Base-by-base conservation (phyloP, 73 alveolate species). In the Symbiodinium pilosum region DNA sequence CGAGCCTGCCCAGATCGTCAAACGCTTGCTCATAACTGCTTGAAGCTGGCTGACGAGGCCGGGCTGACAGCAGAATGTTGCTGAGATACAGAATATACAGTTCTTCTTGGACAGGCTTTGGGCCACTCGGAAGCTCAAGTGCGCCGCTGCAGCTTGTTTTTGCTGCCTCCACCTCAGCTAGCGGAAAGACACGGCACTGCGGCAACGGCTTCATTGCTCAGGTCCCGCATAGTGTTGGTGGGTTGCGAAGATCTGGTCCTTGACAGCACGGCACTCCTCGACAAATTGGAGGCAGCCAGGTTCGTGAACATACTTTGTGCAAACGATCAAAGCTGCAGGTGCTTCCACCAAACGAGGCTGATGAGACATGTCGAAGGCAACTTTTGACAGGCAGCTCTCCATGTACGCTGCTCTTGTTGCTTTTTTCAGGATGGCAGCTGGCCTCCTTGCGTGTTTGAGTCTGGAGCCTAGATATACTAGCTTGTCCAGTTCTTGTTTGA, bases 71-170 rank as follows among this genome's bases (percentile, higher is more conserved):
- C 59, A 9, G 59, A 6, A 47, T 47, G 59, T 47, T 47, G n/a
- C n/a, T n/a, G n/a, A n/a, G n/a, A n/a, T n/a, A n/a, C n/a, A n/a
- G n/a, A 47, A 47, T 14, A 6, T 14, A 38, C 24, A 64, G 16
- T 24, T 64, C 42, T 83, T 38, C 91, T 12, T 2, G 86, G 30
- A 88, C 73, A 83, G 86, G 87, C 71, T 64, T 47, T 88, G 73
- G 14, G 7, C 24, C 95, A 88, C 43, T 21, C 42, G 28, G 95
- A 88, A 40, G 54, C 81, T 51, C 87, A 56, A 32, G 95, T 88
- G 32, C 95, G 95, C 14, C 95, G 95, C 95, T 88, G 95, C 95
- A 88, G 95, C 87, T 83, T 88, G 71, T 88, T 88, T 38, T 40
- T 88, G 51, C 84, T 88, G 95, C 39, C 38, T 26, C 34, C 34